Conservation (phyloP, 192 early-diverging fungal genomes). For the Rhizoclosmatium globosum region DNA sequence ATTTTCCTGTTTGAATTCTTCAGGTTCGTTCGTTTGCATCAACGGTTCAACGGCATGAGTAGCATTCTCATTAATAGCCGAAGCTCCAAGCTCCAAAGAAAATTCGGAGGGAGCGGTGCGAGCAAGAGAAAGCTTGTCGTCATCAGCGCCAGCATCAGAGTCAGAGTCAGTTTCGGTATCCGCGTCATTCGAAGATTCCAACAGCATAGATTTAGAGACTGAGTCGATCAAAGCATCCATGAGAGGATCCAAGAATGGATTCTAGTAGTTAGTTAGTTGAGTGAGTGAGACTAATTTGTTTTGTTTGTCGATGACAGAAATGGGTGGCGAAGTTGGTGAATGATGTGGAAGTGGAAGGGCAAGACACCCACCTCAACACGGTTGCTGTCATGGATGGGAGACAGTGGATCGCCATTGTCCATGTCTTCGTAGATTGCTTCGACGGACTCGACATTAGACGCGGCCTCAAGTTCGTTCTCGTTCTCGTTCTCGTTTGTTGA, state of each 20-base stretch:
- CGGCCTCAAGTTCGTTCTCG: not conserved
- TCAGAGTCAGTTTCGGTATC: not conserved
- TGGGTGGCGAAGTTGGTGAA: not conserved
- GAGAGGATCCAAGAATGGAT: constrained; percentile 28
- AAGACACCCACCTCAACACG: not conserved
- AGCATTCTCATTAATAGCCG: not conserved
- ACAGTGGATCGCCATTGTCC: not conserved
- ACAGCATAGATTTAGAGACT: constrained; percentile 18
- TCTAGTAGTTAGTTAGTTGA: not conserved
- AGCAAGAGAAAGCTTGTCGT: not conserved
- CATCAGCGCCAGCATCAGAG: not conserved
- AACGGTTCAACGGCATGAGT: constrained; percentile 10
- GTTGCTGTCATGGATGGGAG: not conserved
- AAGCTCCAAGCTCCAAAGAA: constrained; percentile 10
- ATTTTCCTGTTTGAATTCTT: too few species aligned
- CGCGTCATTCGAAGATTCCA: not conserved
- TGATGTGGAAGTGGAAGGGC: not conserved
- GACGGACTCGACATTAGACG: constrained; percentile 16
- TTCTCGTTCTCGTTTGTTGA: not conserved
- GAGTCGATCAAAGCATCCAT: constrained; percentile 27
- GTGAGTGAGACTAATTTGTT: not conserved
- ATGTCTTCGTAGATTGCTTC: constrained; percentile 25
- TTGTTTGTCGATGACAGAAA: not conserved
- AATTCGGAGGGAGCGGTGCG: constrained; percentile 1
- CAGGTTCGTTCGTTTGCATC: not conserved